Conservation (phyloP, 768 basidiomycete genomes). For the Mycena pura region DNA sequence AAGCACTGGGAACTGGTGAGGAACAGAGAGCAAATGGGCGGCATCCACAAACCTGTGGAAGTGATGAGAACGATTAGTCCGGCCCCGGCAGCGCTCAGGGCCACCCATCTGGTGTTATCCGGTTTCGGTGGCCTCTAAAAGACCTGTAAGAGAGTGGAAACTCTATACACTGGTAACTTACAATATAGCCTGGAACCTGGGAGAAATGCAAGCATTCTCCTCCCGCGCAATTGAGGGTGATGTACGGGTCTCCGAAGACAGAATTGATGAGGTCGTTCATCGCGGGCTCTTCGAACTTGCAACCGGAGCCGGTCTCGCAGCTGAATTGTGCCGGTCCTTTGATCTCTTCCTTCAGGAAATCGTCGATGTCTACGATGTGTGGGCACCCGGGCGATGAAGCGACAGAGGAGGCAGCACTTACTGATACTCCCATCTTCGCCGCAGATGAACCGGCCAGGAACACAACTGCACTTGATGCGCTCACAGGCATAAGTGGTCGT, state of each 20-base stretch:
- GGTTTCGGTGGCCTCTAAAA: constrained; percentile 78
- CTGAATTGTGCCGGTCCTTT: constrained; percentile 89
- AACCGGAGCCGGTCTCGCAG: constrained; percentile 74
- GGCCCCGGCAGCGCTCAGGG: constrained; percentile 82
- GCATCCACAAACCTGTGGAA: constrained; percentile 55
- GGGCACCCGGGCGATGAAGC: neutral
- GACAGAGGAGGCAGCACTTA: constrained; percentile 46
- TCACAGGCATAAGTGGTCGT: constrained; percentile 81
- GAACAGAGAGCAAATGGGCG: neutral
- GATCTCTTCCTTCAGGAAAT: constrained; percentile 90
- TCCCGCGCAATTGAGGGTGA: constrained; percentile 84
- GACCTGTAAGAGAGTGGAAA: neutral
- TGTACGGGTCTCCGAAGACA: constrained; percentile 91
- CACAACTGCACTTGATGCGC: constrained; percentile 87
- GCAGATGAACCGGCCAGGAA: constrained; percentile 94
- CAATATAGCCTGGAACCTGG: constrained; percentile 92
- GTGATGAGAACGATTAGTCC: constrained; percentile 75
- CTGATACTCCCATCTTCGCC: constrained; percentile 94
- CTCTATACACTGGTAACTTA: constrained; percentile 38
- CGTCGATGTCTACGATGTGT: constrained; percentile 76
- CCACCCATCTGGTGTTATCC: constrained; percentile 82
- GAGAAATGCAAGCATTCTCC: constrained; percentile 96
- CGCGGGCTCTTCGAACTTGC: constrained; percentile 92
- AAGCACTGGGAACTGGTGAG: constrained; percentile 51
- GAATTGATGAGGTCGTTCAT: constrained; percentile 96